phyloP scores from a whole-genome alignment of 1,139 yeast genomes.

The Pichia sp. region DNA sequence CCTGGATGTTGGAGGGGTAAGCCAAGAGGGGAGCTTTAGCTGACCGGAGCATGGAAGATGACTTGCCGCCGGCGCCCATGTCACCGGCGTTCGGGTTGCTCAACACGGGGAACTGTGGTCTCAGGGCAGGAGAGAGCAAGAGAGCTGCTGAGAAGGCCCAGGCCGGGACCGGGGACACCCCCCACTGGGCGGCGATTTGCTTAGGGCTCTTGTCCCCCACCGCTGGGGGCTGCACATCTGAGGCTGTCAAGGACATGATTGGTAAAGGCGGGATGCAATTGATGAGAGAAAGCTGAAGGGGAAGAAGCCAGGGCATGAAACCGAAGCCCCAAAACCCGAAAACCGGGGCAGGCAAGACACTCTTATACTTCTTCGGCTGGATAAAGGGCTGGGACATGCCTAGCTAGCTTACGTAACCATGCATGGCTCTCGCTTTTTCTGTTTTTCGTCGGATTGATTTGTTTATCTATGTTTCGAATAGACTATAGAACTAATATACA shows the following conservation, averaged over 20 bases:
- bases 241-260: neutral
- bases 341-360: neutral
- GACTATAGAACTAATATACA: conserved; percentile 23
- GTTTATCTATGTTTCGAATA: neutral
- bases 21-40: conserved; percentile 12
- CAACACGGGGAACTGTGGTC: conserved; percentile 25
- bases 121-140: conserved; percentile 42
- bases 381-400: neutral
- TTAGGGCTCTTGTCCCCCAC: neutral
- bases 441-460: neutral
- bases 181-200: conserved; percentile 11
- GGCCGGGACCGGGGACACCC: conserved; percentile 50
- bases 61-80: neutral
- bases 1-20: conserved; percentile 42
- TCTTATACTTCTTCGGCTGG: no score
- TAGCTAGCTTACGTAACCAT: neutral
- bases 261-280: neutral
- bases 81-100: neutral
- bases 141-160: conserved; percentile 42
- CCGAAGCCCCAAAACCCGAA: neutral
- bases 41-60: neutral
- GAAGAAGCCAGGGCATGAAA: neutral
- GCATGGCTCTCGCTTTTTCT: neutral
- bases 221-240: neutral
- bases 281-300: neutral